phyloP scores from a whole-genome alignment of 768 basidiomycete species.

The Leucocoprinus birnbaumii region DNA sequence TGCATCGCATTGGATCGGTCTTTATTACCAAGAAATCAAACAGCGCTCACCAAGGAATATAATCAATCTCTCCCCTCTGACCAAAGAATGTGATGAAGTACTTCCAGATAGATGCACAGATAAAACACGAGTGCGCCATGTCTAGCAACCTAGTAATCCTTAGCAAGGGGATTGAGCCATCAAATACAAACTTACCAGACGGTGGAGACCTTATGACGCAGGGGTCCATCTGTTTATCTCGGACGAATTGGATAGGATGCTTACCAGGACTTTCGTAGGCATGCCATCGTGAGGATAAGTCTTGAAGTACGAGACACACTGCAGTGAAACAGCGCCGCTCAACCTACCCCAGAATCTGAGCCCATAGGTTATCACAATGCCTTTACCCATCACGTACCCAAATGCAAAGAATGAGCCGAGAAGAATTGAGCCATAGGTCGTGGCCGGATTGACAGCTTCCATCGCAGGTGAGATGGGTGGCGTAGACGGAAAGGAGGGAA shows the following conservation, averaged over 20 bases:
- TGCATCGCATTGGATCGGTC: conserved; percentile 10
- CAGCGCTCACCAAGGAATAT: conserved; percentile 43
- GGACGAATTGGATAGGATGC: conserved; percentile 7
- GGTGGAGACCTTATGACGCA: conserved; percentile 16
- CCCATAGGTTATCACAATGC: too few relatives aligned
- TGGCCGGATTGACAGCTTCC: conserved; percentile 20
- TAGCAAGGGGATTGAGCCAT: neutral
- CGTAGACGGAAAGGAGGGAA: neutral
- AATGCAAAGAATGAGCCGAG: conserved; percentile 37
- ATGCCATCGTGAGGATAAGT: conserved; percentile 29
- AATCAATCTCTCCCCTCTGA: conserved; percentile 30
- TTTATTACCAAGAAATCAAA: too few relatives aligned
- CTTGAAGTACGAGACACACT: conserved; percentile 38
- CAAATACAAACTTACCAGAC: conserved; percentile 23
- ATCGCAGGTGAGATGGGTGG: neutral
- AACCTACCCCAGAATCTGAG: conserved; percentile 22
- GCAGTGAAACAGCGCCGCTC: conserved; percentile 37
- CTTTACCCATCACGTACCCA: conserved; percentile 23
- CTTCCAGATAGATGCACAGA: conserved; percentile 37
- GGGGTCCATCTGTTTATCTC: neutral
- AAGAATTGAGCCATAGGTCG: conserved; percentile 39
- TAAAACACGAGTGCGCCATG: conserved; percentile 35
- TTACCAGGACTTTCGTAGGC: conserved; percentile 30
- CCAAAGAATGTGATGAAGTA: conserved; percentile 45
- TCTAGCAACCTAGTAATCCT: conserved; percentile 27